phyloP scores from a whole-genome alignment of 768 basidiomycete genomes.

The Kwoniella newhampshirensis region DNA sequence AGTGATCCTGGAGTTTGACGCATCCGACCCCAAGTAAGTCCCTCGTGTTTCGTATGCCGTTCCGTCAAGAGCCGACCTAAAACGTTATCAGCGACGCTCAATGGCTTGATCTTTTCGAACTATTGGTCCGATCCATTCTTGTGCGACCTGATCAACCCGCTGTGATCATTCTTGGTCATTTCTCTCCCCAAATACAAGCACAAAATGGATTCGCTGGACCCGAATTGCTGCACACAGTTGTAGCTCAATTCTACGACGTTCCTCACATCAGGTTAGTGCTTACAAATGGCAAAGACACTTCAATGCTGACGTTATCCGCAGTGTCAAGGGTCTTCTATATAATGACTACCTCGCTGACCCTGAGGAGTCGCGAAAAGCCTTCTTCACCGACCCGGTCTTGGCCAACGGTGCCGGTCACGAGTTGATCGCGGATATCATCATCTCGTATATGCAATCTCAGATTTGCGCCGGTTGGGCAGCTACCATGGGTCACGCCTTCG shows the following conservation, averaged over 20 bases:
- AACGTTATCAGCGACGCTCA: conserved; percentile 61
- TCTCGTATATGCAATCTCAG: conserved; percentile 84
- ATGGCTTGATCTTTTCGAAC: conserved; percentile 81
- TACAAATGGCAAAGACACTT: no score
- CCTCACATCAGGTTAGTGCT: conserved; percentile 68
- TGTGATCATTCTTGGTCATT: conserved; percentile 91
- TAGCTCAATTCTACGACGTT: conserved; percentile 96
- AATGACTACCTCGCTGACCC: conserved; percentile 78
- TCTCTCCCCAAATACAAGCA: conserved; percentile 78
- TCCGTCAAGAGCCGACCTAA: conserved; percentile 5
- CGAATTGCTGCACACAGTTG: conserved; percentile 82
- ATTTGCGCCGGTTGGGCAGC: conserved; percentile 82
- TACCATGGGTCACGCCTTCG: conserved; percentile 67
- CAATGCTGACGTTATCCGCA: conserved; percentile 37
- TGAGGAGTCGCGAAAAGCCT: conserved; percentile 61
- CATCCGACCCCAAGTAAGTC: conserved; percentile 78
- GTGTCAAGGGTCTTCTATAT: conserved; percentile 78
- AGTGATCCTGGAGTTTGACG: conserved; percentile 91
- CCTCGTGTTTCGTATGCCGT: not conserved
- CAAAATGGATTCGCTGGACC: conserved; percentile 82
- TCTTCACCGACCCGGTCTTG: conserved; percentile 80
- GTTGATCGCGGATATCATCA: conserved; percentile 80
- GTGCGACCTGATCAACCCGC: conserved; percentile 87
- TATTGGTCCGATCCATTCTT: conserved; percentile 87
- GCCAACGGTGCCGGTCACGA: conserved; percentile 78